A percentile compares a stretch with the other conserved stretches of the same genome.
These are phyloP conservation scores for Botryotinia narcissicola DNA, from an alignment of 2,329 filamentous ascomycete species.

Conservation along the genomic window DNA sequence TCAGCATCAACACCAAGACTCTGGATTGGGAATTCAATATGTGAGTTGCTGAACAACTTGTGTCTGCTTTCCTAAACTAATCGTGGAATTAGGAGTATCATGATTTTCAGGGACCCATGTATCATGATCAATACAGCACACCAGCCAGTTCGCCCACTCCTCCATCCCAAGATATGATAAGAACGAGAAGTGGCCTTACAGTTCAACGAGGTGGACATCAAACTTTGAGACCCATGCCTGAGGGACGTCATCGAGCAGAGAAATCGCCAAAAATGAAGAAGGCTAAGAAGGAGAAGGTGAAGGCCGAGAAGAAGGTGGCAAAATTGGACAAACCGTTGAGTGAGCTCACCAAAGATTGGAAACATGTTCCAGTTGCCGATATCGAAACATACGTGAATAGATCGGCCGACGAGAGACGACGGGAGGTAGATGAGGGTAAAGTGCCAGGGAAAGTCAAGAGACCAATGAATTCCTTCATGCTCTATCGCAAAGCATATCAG, in stretches of 20 bases:
- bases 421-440: constrained; percentile 68
- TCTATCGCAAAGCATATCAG: constrained; percentile 91
- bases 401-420: constrained; percentile 60
- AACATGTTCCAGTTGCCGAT: constrained; percentile 65
- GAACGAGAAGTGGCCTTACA: constrained; percentile 35
- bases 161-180: constrained; percentile 35
- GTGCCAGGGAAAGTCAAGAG: constrained; percentile 75
- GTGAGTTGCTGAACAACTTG: constrained; percentile 24
- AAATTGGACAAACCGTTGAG: constrained; percentile 67
- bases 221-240: constrained; percentile 33
- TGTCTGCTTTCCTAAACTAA: constrained; percentile 23
- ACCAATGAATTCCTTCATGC: constrained; percentile 97
- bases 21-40: constrained; percentile 32
- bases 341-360: constrained; percentile 62
- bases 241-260: constrained; percentile 28
- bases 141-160: constrained; percentile 53
- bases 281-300: constrained; percentile 41
- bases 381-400: constrained; percentile 80
- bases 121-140: constrained; percentile 47
- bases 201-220: constrained; percentile 30
- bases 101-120: constrained; percentile 26
- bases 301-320: constrained; percentile 48
- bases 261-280: constrained; percentile 41
- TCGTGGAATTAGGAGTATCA: constrained; percentile 29
- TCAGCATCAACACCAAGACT: constrained; percentile 34